A percentile compares a stretch with the other conserved stretches of the same genome.
Evolutionary conservation across 345 rosid genomes (phyloP).

Genomic region (Pistacia atlantica): DNA sequence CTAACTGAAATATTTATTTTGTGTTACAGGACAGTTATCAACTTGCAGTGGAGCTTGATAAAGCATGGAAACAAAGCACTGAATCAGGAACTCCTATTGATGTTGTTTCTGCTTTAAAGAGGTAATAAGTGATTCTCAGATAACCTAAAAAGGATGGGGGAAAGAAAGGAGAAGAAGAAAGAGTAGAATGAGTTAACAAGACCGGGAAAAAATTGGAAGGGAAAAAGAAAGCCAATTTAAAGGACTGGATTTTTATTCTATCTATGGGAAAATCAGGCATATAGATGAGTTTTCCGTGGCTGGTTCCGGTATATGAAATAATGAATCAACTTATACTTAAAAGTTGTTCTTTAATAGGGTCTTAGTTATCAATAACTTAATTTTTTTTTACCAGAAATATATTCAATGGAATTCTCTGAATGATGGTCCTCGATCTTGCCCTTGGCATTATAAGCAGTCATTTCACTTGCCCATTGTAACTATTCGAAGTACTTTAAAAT

Average conservation of each 20-base stretch:
- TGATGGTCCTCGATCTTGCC: not conserved
- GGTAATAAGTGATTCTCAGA: conserved; percentile 36
- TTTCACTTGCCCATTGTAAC: not conserved
- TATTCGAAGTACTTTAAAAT: not conserved
- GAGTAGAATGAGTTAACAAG: not conserved
- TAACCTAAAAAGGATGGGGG: not conserved
- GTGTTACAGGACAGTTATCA: conserved; percentile 81
- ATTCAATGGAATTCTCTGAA: not conserved
- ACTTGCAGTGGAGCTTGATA: conserved; percentile 80
- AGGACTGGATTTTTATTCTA: not conserved
- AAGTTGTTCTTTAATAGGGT: not conserved
- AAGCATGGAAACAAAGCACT: conserved; percentile 62
- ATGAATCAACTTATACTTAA: too few species aligned
- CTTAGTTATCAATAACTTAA: not conserved
- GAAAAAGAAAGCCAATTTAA: not conserved
- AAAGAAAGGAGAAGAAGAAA: not conserved
- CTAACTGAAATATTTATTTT: not conserved
- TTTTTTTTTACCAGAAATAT: not conserved
- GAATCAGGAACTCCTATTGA: conserved; percentile 58
- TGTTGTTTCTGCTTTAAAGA: conserved; percentile 69
- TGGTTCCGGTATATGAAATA: conserved; percentile 5
- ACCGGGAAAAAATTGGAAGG: too few species aligned
- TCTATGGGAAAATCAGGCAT: not conserved
- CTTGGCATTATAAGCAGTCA: not conserved
- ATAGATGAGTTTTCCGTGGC: not conserved